phyloP scores from a whole-genome alignment of 1,139 yeast species.

The Pneumocystis carinii region DNA sequence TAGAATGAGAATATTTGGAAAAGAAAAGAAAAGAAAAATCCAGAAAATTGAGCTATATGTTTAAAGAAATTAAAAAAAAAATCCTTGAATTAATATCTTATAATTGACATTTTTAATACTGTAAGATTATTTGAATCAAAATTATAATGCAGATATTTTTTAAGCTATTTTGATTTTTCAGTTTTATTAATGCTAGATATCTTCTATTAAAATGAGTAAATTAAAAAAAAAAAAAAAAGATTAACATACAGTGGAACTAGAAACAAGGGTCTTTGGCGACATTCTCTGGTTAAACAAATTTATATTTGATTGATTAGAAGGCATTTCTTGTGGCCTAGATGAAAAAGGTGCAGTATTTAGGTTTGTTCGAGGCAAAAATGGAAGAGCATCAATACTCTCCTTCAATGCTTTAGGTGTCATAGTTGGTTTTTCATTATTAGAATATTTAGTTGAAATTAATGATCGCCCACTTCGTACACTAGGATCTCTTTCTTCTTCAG shows the following conservation, averaged over 20 bases:
- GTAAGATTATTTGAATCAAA: not conserved
- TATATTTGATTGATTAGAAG: not conserved
- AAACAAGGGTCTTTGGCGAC: not conserved
- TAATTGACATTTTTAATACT: not conserved
- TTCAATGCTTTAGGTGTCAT: not conserved
- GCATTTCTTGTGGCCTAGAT: not conserved
- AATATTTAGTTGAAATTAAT: not conserved
- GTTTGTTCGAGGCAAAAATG: not conserved
- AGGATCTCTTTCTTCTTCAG: constrained; percentile 7
- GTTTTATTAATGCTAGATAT: not conserved
- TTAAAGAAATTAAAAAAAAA: not conserved
- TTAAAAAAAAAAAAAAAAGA: not conserved
- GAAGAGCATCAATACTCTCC: not conserved
- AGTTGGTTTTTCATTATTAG: not conserved
- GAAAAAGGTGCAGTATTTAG: not conserved
- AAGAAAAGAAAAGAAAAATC: too few species aligned
- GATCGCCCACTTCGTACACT: not conserved
- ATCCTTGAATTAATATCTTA: not conserved
- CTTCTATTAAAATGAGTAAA: not conserved
- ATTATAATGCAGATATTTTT: not conserved
- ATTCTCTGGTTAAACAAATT: not conserved
- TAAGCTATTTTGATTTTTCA: not conserved
- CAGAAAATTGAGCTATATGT: not conserved
- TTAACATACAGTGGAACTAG: not conserved
- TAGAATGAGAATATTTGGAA: not conserved